Base-by-base conservation (phyloP, 495 filamentous ascomycete genomes). In the Thozetella sp. region DNA sequence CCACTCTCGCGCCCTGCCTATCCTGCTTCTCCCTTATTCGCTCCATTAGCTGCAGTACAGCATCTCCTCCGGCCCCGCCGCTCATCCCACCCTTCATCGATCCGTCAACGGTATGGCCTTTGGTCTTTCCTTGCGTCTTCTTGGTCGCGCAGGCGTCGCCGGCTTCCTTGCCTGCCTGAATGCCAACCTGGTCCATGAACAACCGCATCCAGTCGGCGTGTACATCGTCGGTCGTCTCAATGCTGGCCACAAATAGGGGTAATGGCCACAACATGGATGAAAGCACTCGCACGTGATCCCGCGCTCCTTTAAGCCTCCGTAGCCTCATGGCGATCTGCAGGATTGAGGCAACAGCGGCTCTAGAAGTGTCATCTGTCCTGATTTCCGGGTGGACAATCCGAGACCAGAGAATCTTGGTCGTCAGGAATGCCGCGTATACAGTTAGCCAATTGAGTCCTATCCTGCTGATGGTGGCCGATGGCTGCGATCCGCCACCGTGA, bases 221-320 rank as follows among this genome's bases (percentile, higher is more conserved):
- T n/a, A 72, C 62, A 53, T 67, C 69, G 46, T 72, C 69, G 11
- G 54, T 55, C 17, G 65, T 63, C 61, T 68, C 69, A 15, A 72
- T 66, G 23, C 69, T 65, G 4, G 69, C 67, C 11, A 70, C 60
- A 54, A 67, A 68, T 2, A 72, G 22, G 9, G 69, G 64, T n/a
- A 72, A 58, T 22, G 66, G 67, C 69, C 69, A 72, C 2, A 67
- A 25, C 56, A 61, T 59, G 19, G 54, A 53, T 1, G 60, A 51
- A 25, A 58, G 22, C 27, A 54, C 53, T 17, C 52, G 24, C 11
- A 34, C 34, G 15, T 59, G 45, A 13, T 48, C 23, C 25, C 59
- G 24, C n/a, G 25, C 6, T 3, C 56, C 59, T n/a, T 62, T 24
- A 22, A 51, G 53, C 23, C 55, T 52, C 1, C 65, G 61, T 17